A percentile compares a stretch with the other conserved stretches of the same genome.
Conservation (phyloP, 768 basidiomycete genomes). For the Leccinum truebloodii region DNA sequence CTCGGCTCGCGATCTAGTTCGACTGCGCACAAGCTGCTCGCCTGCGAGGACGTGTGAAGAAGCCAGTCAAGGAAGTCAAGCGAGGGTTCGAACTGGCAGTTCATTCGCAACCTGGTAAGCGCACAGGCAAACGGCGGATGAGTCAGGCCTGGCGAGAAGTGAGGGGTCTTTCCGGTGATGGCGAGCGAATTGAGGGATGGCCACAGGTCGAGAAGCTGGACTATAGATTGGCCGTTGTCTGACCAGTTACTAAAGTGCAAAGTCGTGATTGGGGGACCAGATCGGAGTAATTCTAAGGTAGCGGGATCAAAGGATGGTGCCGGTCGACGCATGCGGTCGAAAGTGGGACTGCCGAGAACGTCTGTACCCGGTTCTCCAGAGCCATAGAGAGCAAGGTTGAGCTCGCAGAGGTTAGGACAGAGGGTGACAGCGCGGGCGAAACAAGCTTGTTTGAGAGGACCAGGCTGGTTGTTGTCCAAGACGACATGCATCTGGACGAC, state of each 20-base stretch:
- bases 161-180: slow-evolving; percentile 59
- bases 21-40: slow-evolving; percentile 47
- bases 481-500: slow-evolving; percentile 56
- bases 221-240: slow-evolving; percentile 53
- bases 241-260: slow-evolving; percentile 75
- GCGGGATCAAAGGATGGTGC: slow-evolving; percentile 56
- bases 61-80: slow-evolving; percentile 71
- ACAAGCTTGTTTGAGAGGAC: slow-evolving; percentile 51
- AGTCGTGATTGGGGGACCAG: slow-evolving; percentile 52
- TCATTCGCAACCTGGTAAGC: slow-evolving; percentile 57
- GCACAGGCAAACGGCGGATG: slow-evolving; percentile 45
- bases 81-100: slow-evolving; percentile 64
- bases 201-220: slow-evolving; percentile 66
- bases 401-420: slow-evolving; percentile 59
- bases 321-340: slow-evolving; percentile 47
- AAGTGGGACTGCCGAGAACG: slow-evolving; percentile 47
- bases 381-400: slow-evolving; percentile 62
- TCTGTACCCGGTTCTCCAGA: slow-evolving; percentile 51
- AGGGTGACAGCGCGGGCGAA: slow-evolving; percentile 58
- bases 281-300: slow-evolving; percentile 51
- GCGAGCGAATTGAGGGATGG: slow-evolving; percentile 55
- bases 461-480: slow-evolving; percentile 70
- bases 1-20: slow-evolving; percentile 65
- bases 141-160: slow-evolving; percentile 41
- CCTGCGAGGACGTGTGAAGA: slow-evolving; percentile 53